Conservation (phyloP, 257 asterid genomes). For the Leptodermis oblonga region DNA sequence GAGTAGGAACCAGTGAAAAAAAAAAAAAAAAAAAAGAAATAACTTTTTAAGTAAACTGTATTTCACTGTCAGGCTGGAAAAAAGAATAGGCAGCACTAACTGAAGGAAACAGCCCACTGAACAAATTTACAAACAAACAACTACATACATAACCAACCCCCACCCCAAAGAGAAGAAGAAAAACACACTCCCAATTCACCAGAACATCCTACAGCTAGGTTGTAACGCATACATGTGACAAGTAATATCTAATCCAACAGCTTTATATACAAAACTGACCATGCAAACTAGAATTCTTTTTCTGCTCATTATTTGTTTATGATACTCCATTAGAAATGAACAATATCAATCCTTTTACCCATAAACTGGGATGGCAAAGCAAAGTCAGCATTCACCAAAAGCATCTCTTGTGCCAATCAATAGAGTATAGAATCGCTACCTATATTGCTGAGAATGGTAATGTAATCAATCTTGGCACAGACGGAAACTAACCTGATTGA, state of each 20-base stretch:
- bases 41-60: too few species aligned
- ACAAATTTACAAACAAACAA: neutral
- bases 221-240: neutral
- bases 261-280: too few species aligned
- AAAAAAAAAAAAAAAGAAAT: too few species aligned
- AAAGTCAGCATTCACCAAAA: neutral
- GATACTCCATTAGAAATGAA: neutral
- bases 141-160: too few species aligned
- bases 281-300: too few species aligned
- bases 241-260: neutral
- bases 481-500: conserved; percentile 66
- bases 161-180: too few species aligned
- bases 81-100: neutral
- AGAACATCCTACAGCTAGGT: neutral
- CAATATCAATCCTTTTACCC: neutral
- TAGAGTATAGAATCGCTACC: neutral
- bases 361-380: neutral
- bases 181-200: neutral
- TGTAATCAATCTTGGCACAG: neutral
- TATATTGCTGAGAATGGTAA: neutral
- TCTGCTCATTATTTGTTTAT: neutral
- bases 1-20: neutral
- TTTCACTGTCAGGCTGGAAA: neutral
- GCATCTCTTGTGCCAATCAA: neutral
- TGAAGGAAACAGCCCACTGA: neutral